phyloP scores from a whole-genome alignment of 768 basidiomycete genomes.

The Boletus fagicola region DNA sequence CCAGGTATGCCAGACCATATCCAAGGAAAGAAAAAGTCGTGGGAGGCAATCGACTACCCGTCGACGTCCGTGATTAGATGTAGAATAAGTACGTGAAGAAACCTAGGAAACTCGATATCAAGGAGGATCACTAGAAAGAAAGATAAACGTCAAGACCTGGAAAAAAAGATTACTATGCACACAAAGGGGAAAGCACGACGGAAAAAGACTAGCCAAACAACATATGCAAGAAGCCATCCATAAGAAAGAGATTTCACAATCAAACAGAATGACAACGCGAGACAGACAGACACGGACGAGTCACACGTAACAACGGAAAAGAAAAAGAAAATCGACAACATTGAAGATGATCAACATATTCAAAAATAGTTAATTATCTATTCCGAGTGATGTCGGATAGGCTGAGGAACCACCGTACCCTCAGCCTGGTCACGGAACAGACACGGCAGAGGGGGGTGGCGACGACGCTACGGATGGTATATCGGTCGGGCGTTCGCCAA shows the following conservation, averaged over 20 bases:
- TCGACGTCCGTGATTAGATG: slow-evolving; percentile 24
- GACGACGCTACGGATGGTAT: slow-evolving; percentile 31
- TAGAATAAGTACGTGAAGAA: slow-evolving; percentile 26
- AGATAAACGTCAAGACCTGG: background rate
- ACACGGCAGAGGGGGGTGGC: slow-evolving; percentile 33
- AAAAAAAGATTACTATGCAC: slow-evolving; percentile 23
- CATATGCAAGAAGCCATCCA: slow-evolving; percentile 23
- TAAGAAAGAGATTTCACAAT: slow-evolving; percentile 6
- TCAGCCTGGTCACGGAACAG: slow-evolving; percentile 20
- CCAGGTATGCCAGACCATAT: slow-evolving; percentile 37
- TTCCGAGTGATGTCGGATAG: slow-evolving; percentile 11
- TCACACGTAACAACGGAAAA: slow-evolving; percentile 15
- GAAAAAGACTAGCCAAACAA: slow-evolving; percentile 17
- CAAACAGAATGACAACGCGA: slow-evolving; percentile 10
- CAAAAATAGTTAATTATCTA: slow-evolving; percentile 34
- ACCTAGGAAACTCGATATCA: slow-evolving; percentile 14
- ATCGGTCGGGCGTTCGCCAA: slow-evolving; percentile 19
- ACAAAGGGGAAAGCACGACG: slow-evolving; percentile 7
- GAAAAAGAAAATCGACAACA: slow-evolving; percentile 13
- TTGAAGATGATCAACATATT: slow-evolving; percentile 36
- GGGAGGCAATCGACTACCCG: slow-evolving; percentile 15
- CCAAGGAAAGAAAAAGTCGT: slow-evolving; percentile 26
- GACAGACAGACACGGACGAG: slow-evolving; percentile 8
- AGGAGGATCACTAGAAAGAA: slow-evolving; percentile 4
- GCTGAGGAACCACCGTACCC: slow-evolving; percentile 1